Evolutionary conservation across 2,329 filamentous ascomycete genomes (phyloP), one percentile per base, ranked within the genome.

Genomic region (Bertia moriformis): DNA sequence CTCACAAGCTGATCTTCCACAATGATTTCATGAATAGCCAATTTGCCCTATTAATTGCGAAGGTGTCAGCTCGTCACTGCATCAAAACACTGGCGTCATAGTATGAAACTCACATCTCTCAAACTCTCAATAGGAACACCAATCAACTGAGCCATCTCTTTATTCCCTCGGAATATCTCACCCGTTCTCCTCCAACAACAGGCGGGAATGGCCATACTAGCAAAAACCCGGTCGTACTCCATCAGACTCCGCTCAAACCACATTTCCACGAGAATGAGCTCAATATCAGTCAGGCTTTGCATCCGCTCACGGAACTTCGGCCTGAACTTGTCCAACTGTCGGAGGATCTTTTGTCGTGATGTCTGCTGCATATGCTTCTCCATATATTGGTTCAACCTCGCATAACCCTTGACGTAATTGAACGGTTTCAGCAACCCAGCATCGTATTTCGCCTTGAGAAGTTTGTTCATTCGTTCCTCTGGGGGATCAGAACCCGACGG

Each of bases 161-260:
- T 93, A 57, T 98, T 98, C 0, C 89, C 91, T 46, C 91, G 71
- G 55, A 94, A 96, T 37, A 98, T 96, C 63, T 98, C 91, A 7
- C 91, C 91, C 0, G 91, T 98, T 51, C 91, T 72, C 51, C 91
- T 73, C 91, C 91, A 98, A 56, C 89, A 93, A 59, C 91, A 98
- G 13, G 91, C 91, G 0, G 91, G 91, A 44, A 98, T 89, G 2
- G 91, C 91, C 91, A 98, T 98, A 56, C 87, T 93, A 2, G 91
- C 91, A 63, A 98, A 98, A 1, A 98, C 88, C 20, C 91, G 85
- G 53, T 98, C 91, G 51, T 96, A 96, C 55, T 96, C 91, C 83
- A 96, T 91, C 48, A 98, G 63, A 45, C 84, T 91, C 51, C 83
- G 78, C 59, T 98, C 91, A 53, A 98, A 96, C 89, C 91, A 96